phyloP scores from a whole-genome alignment of 805 yeast genomes.

The Blastobotrys americana region DNA sequence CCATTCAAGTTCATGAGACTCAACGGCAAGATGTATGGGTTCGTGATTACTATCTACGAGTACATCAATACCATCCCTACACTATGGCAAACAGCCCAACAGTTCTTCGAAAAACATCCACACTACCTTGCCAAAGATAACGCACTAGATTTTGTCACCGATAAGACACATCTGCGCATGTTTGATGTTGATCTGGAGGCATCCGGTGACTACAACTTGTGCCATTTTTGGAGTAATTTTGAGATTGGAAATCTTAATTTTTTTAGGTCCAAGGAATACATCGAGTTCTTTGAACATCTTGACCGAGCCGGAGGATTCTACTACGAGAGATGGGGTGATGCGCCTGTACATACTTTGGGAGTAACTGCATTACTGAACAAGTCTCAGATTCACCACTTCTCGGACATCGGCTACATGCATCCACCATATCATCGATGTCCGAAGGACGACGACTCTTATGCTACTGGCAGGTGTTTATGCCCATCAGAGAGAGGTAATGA shows the following conservation, averaged over 20 bases:
- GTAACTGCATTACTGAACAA: constrained; percentile 51
- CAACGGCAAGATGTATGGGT: constrained; percentile 75
- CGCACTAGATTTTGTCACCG: constrained; percentile 49
- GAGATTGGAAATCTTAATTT: constrained; percentile 71
- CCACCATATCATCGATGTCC: constrained; percentile 48
- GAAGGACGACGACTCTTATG: constrained; percentile 29
- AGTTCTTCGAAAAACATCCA: constrained; percentile 53
- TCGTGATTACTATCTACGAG: constrained; percentile 76
- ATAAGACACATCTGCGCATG: constrained; percentile 39
- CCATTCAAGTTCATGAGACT: constrained; percentile 77
- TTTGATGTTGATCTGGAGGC: constrained; percentile 38
- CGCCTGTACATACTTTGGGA: constrained; percentile 79
- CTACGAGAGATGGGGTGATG: constrained; percentile 95
- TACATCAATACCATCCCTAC: constrained; percentile 81
- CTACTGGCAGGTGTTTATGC: constrained; percentile 32
- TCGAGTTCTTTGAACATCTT: constrained; percentile 56
- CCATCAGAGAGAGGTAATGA: constrained; percentile 28
- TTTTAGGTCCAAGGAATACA: constrained; percentile 65
- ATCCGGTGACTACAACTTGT: constrained; percentile 62
- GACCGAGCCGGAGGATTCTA: constrained; percentile 75
- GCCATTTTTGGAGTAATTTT: constrained; percentile 86
- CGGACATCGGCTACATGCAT: constrained; percentile 76
- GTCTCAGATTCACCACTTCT: constrained; percentile 64
- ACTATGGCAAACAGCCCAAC: constrained; percentile 66
- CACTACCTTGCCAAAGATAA: constrained; percentile 58